A percentile compares a stretch with the other conserved stretches of the same genome.
Evolutionary conservation across 805 yeast genomes (phyloP).

Genomic region (Ogataea pignaliae): DNA sequence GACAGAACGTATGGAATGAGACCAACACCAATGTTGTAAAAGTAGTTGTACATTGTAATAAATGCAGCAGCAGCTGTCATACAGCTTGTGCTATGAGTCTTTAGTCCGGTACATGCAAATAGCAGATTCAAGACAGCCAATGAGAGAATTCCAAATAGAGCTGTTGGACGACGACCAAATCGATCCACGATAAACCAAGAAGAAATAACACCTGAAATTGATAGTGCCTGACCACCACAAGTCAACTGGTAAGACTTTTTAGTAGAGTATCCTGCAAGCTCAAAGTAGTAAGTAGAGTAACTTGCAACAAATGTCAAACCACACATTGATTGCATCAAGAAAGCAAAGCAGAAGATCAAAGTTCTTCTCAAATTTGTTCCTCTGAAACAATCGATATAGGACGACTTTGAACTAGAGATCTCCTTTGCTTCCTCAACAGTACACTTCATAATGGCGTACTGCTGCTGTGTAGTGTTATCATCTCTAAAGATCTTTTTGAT

Average conservation of each 20-base stretch:
- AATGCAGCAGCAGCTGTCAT: conserved; percentile 28
- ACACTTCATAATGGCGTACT: conserved; percentile 30
- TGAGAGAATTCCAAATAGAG: conserved; percentile 25
- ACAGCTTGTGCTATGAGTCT: conserved; percentile 15
- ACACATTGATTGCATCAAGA: conserved; percentile 42
- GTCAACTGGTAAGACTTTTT: conserved; percentile 32
- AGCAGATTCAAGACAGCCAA: conserved; percentile 22
- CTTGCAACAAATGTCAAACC: conserved; percentile 44
- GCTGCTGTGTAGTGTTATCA: conserved; percentile 29
- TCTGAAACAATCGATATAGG: conserved; percentile 41
- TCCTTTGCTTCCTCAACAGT: conserved; percentile 26
- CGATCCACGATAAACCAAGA: conserved; percentile 40
- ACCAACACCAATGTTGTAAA: conserved; percentile 29
- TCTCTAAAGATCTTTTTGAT: conserved; percentile 25
- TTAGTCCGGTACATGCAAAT: conserved; percentile 26
- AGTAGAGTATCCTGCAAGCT: conserved; percentile 43
- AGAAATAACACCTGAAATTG: conserved; percentile 28
- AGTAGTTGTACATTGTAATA: conserved; percentile 19
- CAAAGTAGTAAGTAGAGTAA: conserved; percentile 45
- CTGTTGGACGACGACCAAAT: conserved; percentile 35
- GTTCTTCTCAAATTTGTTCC: conserved; percentile 44
- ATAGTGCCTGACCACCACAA: conserved; percentile 31
- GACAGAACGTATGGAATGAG: conserved; percentile 27
- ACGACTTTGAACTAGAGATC: conserved; percentile 21
- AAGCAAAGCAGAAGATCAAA: conserved; percentile 31